Evolutionary conservation across 495 filamentous ascomycete species (phyloP), one percentile per base, ranked within the genome.

Genomic region (Sphaerosporella brunnea): DNA sequence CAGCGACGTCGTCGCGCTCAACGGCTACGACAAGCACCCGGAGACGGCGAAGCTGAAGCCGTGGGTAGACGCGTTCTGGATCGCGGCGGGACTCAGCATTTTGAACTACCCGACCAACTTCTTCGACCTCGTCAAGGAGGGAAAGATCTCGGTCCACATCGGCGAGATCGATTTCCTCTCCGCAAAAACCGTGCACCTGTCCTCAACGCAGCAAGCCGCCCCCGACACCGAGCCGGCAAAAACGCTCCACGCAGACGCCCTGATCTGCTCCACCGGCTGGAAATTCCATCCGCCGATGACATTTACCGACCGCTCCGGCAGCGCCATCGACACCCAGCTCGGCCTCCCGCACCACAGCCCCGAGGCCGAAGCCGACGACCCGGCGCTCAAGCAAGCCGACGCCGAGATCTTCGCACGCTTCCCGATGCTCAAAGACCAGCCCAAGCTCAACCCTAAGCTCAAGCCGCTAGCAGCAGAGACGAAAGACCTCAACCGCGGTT

Each of bases 231-330:
- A 74, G 13, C 67, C 71, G 13, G n/a, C n/a, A n/a, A n/a, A n/a
- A n/a, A 56, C 62, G 2, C 60, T 85, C 7, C 51, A 65, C 3
- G 69, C 74, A 0, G 80, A 82, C 39, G 69, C 69, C 3, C 63
- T 92, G n/a, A 69, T 84, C 50, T 80, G 73, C 54, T 70, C 69
- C 23, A 84, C 77, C 0, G 79, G 78, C 19, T 85, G 80, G 75
- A 73, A 75, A 53, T 38, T 67, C 66, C 24, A 34, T 11, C 40
- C 50, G 45, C 20, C 46, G 51, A 45, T 61, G 50, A 36, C 47
- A 2, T 46, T 51, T 38, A 23, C 54, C 18, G 41, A 51, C n/a
- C 44, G 47, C 10, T 51, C 50, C 19, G 43, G 43, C 13, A 34
- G 19, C 4, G 9, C 2, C 1, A 32, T 46, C 28, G 43, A 46